These are phyloP conservation scores for Fraxinus excelsior DNA, from an alignment of 257 asterid species.

Conservation along the genomic window DNA sequence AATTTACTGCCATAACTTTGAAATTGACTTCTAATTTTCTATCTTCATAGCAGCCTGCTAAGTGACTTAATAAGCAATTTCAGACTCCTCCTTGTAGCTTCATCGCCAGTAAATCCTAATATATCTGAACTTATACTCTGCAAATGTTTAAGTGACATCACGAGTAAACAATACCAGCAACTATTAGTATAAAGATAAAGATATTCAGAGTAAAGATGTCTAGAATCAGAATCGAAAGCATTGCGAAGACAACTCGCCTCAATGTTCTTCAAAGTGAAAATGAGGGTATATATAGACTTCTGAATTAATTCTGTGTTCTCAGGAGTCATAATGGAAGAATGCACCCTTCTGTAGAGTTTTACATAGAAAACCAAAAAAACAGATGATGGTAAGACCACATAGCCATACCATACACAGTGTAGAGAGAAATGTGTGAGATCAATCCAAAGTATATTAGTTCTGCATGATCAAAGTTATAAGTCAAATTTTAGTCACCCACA, in stretches of 20 bases:
- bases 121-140: slow-evolving; percentile 54
- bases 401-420: slow-evolving; percentile 15
- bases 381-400: slow-evolving; percentile 37
- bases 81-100: slow-evolving; percentile 48
- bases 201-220: background rate
- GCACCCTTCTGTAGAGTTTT: slow-evolving; percentile 69
- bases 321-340: slow-evolving; percentile 79
- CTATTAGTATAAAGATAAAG: background rate
- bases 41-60: slow-evolving; percentile 48
- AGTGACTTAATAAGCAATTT: slow-evolving; percentile 57
- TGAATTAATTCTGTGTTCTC: slow-evolving; percentile 87
- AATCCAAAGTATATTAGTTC: slow-evolving; percentile 6
- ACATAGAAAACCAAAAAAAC: slow-evolving; percentile 9
- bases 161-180: slow-evolving; percentile 10
- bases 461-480: slow-evolving; percentile 8
- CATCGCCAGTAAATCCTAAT: slow-evolving; percentile 57
- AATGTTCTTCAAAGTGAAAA: slow-evolving; percentile 54
- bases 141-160: slow-evolving; percentile 10
- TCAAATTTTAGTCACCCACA: background rate
- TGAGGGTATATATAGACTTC: slow-evolving; percentile 57
- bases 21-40: background rate
- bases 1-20: background rate
- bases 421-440: slow-evolving; percentile 10
- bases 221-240: background rate
- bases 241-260: slow-evolving; percentile 33